These are phyloP conservation scores for Selaginella moellendorffii DNA, from an alignment of 75 land plant species.

Conservation along the genomic window DNA sequence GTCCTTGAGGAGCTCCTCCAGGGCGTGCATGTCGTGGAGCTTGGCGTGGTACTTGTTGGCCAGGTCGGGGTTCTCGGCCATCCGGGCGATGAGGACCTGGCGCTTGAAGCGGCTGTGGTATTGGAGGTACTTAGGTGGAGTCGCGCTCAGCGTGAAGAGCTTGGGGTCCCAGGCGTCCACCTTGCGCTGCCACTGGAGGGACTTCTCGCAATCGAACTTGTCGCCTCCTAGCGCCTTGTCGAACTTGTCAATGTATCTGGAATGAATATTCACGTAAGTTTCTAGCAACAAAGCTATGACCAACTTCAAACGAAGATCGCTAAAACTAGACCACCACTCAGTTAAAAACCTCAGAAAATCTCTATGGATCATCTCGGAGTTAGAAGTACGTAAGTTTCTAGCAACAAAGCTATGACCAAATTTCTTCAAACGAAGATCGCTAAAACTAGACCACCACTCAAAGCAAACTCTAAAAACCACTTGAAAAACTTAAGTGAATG, in stretches of 20 bases:
- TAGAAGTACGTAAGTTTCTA: too few species aligned
- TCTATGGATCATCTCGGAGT: too few species aligned
- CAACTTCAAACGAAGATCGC: too few species aligned
- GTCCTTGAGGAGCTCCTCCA: conserved; percentile 60
- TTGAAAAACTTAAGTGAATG: too few species aligned
- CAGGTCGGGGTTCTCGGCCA: conserved; percentile 69
- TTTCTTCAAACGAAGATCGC: too few species aligned
- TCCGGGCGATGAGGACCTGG: conserved; percentile 66
- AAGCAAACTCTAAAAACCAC: too few species aligned
- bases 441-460: too few species aligned
- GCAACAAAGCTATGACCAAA: too few species aligned
- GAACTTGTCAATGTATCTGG: conserved; percentile 70
- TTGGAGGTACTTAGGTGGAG: conserved; percentile 42
- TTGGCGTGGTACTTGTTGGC: conserved; percentile 63
- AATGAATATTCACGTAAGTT: too few species aligned
- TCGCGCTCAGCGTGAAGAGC: conserved; percentile 55
- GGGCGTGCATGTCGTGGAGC: conserved; percentile 56
- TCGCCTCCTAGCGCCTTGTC: conserved; percentile 32
- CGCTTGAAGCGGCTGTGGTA: conserved; percentile 60
- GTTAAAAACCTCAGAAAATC: too few species aligned
- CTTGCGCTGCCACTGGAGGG: conserved; percentile 58
- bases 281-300: too few species aligned
- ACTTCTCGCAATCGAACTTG: conserved; percentile 22
- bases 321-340: too few species aligned
- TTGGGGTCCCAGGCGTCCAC: conserved; percentile 77